A percentile compares a stretch with the other conserved stretches of the same genome.
phyloP scores from a whole-genome alignment of 2,329 filamentous ascomycete species.

The Colletotrichum sidae region DNA sequence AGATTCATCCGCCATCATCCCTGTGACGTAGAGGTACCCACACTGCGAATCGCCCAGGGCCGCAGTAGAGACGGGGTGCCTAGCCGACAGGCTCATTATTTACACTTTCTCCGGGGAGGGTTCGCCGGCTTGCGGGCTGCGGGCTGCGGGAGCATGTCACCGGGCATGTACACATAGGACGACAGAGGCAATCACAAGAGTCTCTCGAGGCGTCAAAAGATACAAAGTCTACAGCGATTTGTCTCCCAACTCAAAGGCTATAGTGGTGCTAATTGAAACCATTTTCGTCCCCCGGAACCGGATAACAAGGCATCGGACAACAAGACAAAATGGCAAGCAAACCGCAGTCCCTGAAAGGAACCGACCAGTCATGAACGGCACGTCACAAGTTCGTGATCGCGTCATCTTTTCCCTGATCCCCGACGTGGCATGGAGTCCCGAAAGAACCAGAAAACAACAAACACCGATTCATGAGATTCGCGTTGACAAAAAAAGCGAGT shows the following conservation, averaged over 20 bases:
- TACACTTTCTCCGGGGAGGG: neutral
- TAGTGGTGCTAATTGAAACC: slow-evolving; percentile 26
- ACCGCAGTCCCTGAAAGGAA: slow-evolving; percentile 23
- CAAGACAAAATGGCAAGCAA: slow-evolving; percentile 8
- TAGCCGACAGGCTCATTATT: neutral
- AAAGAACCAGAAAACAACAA: slow-evolving; percentile 26
- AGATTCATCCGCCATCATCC: slow-evolving; percentile 19
- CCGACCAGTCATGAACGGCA: slow-evolving; percentile 24
- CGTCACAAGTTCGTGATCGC: slow-evolving; percentile 17
- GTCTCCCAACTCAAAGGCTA: slow-evolving; percentile 20
- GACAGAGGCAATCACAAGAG: neutral
- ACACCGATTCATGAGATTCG: slow-evolving; percentile 34
- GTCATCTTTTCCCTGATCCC: slow-evolving; percentile 5
- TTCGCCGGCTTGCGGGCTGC: neutral
- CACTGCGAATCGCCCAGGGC: neutral
- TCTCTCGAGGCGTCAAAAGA: neutral
- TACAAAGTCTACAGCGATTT: slow-evolving; percentile 35
- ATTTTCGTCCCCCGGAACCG: slow-evolving; percentile 8
- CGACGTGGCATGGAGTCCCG: slow-evolving; percentile 12
- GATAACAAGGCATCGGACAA: slow-evolving; percentile 26
- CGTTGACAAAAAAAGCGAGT: slow-evolving; percentile 29
- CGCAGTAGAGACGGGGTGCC: neutral
- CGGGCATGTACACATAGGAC: neutral
- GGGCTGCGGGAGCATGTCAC: slow-evolving; percentile 1
- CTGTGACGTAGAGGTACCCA: slow-evolving; percentile 24